Evolutionary conservation across 2,329 filamentous ascomycete genomes (phyloP).

Genomic region (Grosmannia clavigera): DNA sequence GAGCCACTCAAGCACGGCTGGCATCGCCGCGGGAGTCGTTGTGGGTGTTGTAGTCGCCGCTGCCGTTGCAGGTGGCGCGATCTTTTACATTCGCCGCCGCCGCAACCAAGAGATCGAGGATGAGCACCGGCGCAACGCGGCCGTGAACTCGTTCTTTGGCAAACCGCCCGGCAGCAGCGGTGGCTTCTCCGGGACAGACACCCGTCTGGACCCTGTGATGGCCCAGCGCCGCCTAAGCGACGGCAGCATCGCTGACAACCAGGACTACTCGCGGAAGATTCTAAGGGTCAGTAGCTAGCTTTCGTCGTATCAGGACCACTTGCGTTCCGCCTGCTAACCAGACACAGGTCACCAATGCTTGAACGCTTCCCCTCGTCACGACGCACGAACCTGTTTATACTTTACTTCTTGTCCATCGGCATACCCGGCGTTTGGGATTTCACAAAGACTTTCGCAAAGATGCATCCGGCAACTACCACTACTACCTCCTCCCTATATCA

Average conservation of each 20-base stretch:
- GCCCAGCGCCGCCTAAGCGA: constrained; percentile 77
- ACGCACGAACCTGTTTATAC: constrained; percentile 28
- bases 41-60: constrained; percentile 63
- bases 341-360: constrained; percentile 46
- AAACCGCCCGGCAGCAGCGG: constrained; percentile 52
- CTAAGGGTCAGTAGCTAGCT: constrained; percentile 56
- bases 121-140: constrained; percentile 70
- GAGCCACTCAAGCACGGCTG: constrained; percentile 54
- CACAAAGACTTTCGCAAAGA: constrained; percentile 6
- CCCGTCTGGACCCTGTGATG: constrained; percentile 77
- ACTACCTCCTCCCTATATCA: not conserved
- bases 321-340: not conserved
- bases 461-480: constrained; percentile 2
- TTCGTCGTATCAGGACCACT: constrained; percentile 9
- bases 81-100: constrained; percentile 63
- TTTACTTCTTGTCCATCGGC: constrained; percentile 23
- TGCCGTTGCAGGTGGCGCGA: constrained; percentile 50
- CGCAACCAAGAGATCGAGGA: constrained; percentile 69
- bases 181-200: constrained; percentile 62
- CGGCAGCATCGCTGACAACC: constrained; percentile 92
- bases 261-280: constrained; percentile 93
- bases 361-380: constrained; percentile 22
- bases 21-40: constrained; percentile 78
- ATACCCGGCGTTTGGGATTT: constrained; percentile 25
- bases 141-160: constrained; percentile 60